These are phyloP conservation scores for Tylopilus intermedius DNA, from an alignment of 768 basidiomycete species.

Conservation along the genomic window DNA sequence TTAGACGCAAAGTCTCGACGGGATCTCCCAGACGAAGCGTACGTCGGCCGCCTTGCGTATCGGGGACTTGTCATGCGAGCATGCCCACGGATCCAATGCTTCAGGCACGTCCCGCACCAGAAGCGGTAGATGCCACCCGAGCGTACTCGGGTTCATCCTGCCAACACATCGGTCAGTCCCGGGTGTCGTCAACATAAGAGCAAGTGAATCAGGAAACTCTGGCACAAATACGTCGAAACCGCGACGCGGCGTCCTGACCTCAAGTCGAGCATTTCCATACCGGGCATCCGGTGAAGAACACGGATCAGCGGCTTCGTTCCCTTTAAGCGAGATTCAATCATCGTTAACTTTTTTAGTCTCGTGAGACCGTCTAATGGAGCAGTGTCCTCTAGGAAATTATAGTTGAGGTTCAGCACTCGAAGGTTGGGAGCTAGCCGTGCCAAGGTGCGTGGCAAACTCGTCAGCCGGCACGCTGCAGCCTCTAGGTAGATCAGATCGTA, in stretches of 20 bases:
- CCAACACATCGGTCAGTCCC: constrained; percentile 23
- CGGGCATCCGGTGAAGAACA: constrained; percentile 63
- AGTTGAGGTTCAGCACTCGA: constrained; percentile 90
- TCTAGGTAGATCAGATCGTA: constrained; percentile 92
- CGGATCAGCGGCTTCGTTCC: constrained; percentile 70
- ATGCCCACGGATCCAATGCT: constrained; percentile 58
- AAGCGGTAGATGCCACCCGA: constrained; percentile 92
- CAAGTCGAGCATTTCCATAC: constrained; percentile 88
- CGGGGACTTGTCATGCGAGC: constrained; percentile 82
- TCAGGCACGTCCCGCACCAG: constrained; percentile 66
- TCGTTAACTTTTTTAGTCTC: constrained; percentile 75
- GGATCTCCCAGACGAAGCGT: constrained; percentile 83
- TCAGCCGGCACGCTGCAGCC: constrained; percentile 80
- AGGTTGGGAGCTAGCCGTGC: constrained; percentile 72
- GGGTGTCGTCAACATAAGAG: constrained; percentile 16
- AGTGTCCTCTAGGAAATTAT: constrained; percentile 87
- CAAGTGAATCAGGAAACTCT: not conserved
- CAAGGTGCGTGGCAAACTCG: constrained; percentile 64
- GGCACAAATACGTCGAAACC: not conserved
- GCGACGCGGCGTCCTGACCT: constrained; percentile 48
- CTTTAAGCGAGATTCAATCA: constrained; percentile 80
- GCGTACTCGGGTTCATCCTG: constrained; percentile 95
- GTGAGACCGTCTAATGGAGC: constrained; percentile 63
- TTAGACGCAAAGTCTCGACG: constrained; percentile 84
- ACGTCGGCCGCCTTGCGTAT: constrained; percentile 83